Percentiles rank a stretch among this genome's conserved stretches.
phyloP scores from a whole-genome alignment of 768 basidiomycete species.

The Mycena rosella region DNA sequence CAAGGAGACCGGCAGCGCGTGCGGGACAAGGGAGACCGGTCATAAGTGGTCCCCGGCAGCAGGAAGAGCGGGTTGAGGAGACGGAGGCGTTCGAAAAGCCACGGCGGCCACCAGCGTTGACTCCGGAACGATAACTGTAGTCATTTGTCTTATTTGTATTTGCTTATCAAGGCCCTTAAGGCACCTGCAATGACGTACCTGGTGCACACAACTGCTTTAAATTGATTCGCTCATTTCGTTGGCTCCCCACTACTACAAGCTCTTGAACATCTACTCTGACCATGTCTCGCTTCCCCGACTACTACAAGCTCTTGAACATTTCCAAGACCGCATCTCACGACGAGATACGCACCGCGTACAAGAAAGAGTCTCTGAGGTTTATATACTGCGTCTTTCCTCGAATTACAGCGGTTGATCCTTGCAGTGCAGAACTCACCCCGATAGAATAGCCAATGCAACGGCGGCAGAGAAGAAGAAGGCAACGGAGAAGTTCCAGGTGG shows the following conservation, averaged over 20 bases:
- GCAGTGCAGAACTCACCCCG: constrained; percentile 84
- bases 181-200: constrained; percentile 28
- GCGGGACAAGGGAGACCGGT: constrained; percentile 36
- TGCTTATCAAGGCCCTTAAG: no score
- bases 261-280: constrained; percentile 68
- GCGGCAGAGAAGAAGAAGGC: constrained; percentile 77
- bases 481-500: constrained; percentile 89
- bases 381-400: constrained; percentile 23
- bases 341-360: constrained; percentile 83
- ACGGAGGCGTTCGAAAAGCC: constrained; percentile 43
- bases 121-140: constrained; percentile 8
- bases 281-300: constrained; percentile 86
- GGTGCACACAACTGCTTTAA: not conserved
- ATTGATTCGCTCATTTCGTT: constrained; percentile 47
- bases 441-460: constrained; percentile 79
- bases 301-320: constrained; percentile 76
- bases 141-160: constrained; percentile 30
- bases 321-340: constrained; percentile 71
- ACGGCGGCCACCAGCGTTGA: constrained; percentile 57
- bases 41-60: constrained; percentile 47
- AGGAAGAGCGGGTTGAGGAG: constrained; percentile 33
- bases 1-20: constrained; percentile 13
- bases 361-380: constrained; percentile 81
- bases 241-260: constrained; percentile 86
- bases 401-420: constrained; percentile 30